A percentile compares a stretch with the other conserved stretches of the same genome.
Evolutionary conservation across 805 yeast genomes (phyloP).

Genomic region (Ogataea kodamae): DNA sequence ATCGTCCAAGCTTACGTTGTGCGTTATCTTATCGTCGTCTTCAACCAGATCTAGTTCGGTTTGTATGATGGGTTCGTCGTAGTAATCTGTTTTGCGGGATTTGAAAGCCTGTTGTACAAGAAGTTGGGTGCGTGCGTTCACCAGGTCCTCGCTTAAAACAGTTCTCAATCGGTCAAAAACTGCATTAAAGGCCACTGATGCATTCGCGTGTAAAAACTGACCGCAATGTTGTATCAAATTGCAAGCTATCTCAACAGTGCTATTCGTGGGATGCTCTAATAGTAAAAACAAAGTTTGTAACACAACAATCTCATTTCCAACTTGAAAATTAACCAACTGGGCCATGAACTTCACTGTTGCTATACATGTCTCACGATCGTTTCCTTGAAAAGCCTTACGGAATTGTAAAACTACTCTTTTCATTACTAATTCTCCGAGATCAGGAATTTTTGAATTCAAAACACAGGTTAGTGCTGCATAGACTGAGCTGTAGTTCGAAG

Average conservation of each 20-base stretch:
- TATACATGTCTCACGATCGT: slow-evolving; percentile 43
- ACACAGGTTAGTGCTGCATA: slow-evolving; percentile 58
- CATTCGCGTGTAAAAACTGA: slow-evolving; percentile 41
- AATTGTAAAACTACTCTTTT: slow-evolving; percentile 56
- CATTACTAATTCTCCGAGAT: slow-evolving; percentile 56
- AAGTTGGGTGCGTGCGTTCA: slow-evolving; percentile 41
- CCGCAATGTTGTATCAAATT: slow-evolving; percentile 54
- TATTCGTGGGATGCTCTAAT: slow-evolving; percentile 44
- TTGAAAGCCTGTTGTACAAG: slow-evolving; percentile 51
- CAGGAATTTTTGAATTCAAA: slow-evolving; percentile 65
- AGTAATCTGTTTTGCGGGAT: slow-evolving; percentile 43
- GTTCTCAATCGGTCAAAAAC: slow-evolving; percentile 56
- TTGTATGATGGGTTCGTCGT: slow-evolving; percentile 37
- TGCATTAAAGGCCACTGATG: slow-evolving; percentile 33
- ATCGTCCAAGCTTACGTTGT: slow-evolving; percentile 53
- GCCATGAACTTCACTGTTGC: slow-evolving; percentile 50
- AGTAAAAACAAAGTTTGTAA: slow-evolving; percentile 52
- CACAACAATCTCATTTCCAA: slow-evolving; percentile 50
- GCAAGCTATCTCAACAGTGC: slow-evolving; percentile 53
- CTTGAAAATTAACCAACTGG: slow-evolving; percentile 59
- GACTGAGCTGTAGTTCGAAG: slow-evolving; percentile 39
- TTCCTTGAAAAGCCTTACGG: slow-evolving; percentile 46
- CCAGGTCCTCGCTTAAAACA: slow-evolving; percentile 52
- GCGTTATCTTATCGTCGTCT: slow-evolving; percentile 58
- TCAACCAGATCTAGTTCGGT: slow-evolving; percentile 58